Base-by-base conservation (phyloP, 75 land plant species). In the Adiantum capillusveneris region DNA sequence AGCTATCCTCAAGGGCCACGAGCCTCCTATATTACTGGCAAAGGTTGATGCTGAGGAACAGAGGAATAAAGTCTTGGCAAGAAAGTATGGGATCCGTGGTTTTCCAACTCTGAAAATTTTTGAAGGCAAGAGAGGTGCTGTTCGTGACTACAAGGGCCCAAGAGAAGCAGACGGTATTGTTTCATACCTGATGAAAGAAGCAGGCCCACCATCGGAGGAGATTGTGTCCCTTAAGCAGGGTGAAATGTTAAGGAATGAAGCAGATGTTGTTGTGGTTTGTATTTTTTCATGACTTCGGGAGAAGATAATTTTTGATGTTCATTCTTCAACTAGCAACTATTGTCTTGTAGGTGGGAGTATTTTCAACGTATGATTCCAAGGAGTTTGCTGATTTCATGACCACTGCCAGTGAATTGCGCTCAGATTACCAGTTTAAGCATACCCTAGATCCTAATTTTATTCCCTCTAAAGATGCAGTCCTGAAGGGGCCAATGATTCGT, bases 11-110 rank as follows among this genome's bases (percentile, higher is more conserved):
- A 84, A 82, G 43, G 60, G 53, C 24, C 74, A 78, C 61, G 97
- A 88, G 22, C 85, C 88, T 17, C 85, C 82, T 13, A 55, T 92
- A 45, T 54, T 78, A 56, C 71, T 92, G 22, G 97, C 94, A 1
- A 92, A 92, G 74, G 75, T 88, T 57, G 84, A 92, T 63, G 97
- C 89, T 21, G 79, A 78, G 59, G 97, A 88, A n/a, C 90, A 85
- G 26, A 25, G 34, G 28, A 92, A 92, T 68, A 87, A 76, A 62
- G 75, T 61, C 0, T 69, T 92, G 59, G 84, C 95, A 9, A 28
- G 59, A 25, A 24, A 82, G 50, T 80, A 62, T 70, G 86, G 72
- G 6, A 60, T 92, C 1, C 44, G 51, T 56, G 97, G 97, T 14
- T 88, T 88, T 58, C 97, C 97, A 18, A 85, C 89, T 1, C 59